Evolutionary conservation across 192 early-diverging fungal species (phyloP), one percentile per base, ranked within the genome.

Genomic region (Lobulomyces angularis): DNA sequence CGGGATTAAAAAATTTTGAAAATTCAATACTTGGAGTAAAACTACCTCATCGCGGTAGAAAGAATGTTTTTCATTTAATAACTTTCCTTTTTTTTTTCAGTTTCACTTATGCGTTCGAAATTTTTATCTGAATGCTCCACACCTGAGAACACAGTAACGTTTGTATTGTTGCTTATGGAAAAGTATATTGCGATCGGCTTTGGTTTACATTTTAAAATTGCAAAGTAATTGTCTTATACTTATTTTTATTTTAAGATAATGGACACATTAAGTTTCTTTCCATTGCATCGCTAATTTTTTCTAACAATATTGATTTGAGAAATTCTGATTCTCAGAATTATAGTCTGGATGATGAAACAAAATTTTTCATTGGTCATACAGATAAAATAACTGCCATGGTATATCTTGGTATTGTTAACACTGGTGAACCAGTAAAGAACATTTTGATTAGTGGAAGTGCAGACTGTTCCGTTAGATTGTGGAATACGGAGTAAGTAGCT

Each of bases 381-480:
- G 77, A 81, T 5, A 41, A 64, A 16, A 67, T 88, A 24, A 79
- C 74, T 1, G 58, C 58, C 35, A 46, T 88, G 18, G 77, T 60
- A 48, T 64, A 67, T 0, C 66, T 39, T 39, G 38, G 38, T 11
- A 39, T 12, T 12, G 38, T 12, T 39, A 39, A 12, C 12, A 30
- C 12, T 12, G 16, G 11, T 16, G 38, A 11, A 39, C 11, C n/a
- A 39, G 61, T 61, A 28, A 51, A 64, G 37, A 35, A 71, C 20
- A 35, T 78, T 48, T 38, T 88, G 5, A 28, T 88, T 7, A 77
- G 79, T 5, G 82, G 79, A 25, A 74, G 74, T 2, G 48, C 47
- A 18, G 79, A 83, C 51, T 81, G 78, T 32, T 62, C 66, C 7
- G 64, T 83, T 8, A 69, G 68, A 43, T 71, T 86, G 28, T 88